phyloP scores from a whole-genome alignment of 2,329 filamentous ascomycete genomes.

The Metarhizium robertsii region DNA sequence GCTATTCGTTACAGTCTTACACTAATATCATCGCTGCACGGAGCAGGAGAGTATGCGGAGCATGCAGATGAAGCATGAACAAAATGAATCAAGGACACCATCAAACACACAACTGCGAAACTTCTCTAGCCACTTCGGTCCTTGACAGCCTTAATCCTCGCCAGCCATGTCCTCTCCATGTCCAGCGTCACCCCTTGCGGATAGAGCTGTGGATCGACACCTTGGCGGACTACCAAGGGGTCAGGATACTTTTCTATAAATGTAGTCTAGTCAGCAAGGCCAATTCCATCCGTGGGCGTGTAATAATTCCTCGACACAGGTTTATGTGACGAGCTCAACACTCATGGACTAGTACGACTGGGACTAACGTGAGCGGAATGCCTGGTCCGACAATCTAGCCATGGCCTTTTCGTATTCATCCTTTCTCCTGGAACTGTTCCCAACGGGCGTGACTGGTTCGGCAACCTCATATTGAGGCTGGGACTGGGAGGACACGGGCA shows the following conservation, averaged over 20 bases:
- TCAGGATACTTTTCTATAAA: slow-evolving; percentile 32
- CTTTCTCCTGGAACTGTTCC: slow-evolving; percentile 19
- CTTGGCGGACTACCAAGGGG: slow-evolving; percentile 31
- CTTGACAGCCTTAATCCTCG: slow-evolving; percentile 15
- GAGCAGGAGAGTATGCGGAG: too few species aligned
- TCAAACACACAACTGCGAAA: background rate
- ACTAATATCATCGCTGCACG: too few species aligned
- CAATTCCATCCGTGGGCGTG: background rate
- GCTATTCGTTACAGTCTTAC: too few species aligned
- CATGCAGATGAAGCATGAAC: background rate
- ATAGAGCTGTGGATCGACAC: slow-evolving; percentile 21
- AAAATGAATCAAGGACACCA: background rate
- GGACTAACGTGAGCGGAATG: slow-evolving; percentile 36
- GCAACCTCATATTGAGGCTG: slow-evolving; percentile 12
- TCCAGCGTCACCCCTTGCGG: slow-evolving; percentile 30
- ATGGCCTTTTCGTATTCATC: slow-evolving; percentile 28
- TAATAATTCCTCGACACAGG: background rate
- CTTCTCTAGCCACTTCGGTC: background rate
- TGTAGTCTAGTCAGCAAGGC: background rate
- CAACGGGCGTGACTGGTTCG: slow-evolving; percentile 8
- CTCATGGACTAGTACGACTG: background rate
- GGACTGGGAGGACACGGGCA: slow-evolving; percentile 10
- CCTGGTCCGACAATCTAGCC: slow-evolving; percentile 31
- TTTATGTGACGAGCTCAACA: background rate
- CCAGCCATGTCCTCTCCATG: slow-evolving; percentile 30